A percentile compares a stretch with the other conserved stretches of the same genome.
phyloP scores from a whole-genome alignment of 495 filamentous ascomycete species.

The Podospora pseudopauciseta region DNA sequence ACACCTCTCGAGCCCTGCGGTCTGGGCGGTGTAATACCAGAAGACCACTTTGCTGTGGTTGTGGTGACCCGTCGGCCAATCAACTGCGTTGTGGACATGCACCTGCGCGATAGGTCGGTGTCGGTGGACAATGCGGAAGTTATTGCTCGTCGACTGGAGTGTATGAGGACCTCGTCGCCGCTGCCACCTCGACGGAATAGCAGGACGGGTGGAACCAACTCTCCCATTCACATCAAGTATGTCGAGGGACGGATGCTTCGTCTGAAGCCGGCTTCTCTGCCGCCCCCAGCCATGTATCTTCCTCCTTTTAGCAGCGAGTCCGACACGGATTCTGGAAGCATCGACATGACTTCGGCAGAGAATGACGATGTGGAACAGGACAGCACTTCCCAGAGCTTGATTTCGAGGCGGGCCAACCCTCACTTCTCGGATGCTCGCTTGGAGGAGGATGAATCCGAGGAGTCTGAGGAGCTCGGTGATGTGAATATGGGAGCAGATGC shows the following conservation, averaged over 20 bases:
- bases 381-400: conserved; percentile 19
- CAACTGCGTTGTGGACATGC: conserved; percentile 5
- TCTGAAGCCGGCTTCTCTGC: conserved; percentile 42
- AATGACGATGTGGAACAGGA: conserved; percentile 14
- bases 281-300: conserved; percentile 42
- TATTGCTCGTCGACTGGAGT: conserved; percentile 37
- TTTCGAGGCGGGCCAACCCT: conserved; percentile 32
- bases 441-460: not conserved
- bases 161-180: conserved; percentile 38
- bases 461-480: conserved; percentile 23
- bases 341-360: conserved; percentile 33
- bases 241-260: conserved; percentile 26
- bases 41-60: conserved; percentile 62
- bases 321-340: conserved; percentile 29
- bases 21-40: conserved; percentile 59
- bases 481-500: not conserved
- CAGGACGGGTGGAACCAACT: not conserved
- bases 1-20: conserved; percentile 58
- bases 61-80: conserved; percentile 50
- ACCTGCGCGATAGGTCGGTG: conserved; percentile 6
- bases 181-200: conserved; percentile 6
- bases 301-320: conserved; percentile 33
- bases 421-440: conserved; percentile 26
- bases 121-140: conserved; percentile 32
- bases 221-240: conserved; percentile 37